A percentile compares a stretch with the other conserved stretches of the same genome.
Conservation (phyloP, 805 yeast genomes). For the Saturnispora sekii region DNA sequence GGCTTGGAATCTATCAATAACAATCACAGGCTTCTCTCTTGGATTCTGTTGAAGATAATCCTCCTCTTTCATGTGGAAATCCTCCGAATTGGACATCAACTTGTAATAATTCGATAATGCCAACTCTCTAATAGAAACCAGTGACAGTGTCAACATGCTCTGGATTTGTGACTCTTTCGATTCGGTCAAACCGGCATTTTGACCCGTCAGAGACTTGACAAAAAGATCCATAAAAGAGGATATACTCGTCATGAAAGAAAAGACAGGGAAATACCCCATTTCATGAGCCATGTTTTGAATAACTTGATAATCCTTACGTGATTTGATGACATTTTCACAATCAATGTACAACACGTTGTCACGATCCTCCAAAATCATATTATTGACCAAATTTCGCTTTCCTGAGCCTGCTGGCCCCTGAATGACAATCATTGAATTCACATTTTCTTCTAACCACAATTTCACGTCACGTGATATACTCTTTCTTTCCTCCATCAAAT, state of each 20-base stretch:
- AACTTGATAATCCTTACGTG: slow-evolving; percentile 64
- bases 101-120: slow-evolving; percentile 36
- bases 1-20: slow-evolving; percentile 60
- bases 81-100: slow-evolving; percentile 19
- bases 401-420: slow-evolving; percentile 97
- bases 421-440: slow-evolving; percentile 81
- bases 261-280: slow-evolving; percentile 87
- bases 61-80: slow-evolving; percentile 47
- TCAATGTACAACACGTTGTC: slow-evolving; percentile 60
- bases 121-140: slow-evolving; percentile 64
- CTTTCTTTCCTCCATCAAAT: slow-evolving; percentile 58
- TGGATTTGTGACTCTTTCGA: slow-evolving; percentile 72
- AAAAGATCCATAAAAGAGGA: slow-evolving; percentile 75
- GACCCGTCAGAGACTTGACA: slow-evolving; percentile 87
- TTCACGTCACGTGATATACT: slow-evolving; percentile 59
- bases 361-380: slow-evolving; percentile 52
- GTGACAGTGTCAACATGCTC: slow-evolving; percentile 63
- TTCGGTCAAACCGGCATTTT: slow-evolving; percentile 83
- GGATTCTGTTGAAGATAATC: slow-evolving; percentile 81
- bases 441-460: slow-evolving; percentile 79
- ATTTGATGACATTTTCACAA: slow-evolving; percentile 65
- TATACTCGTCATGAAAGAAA: slow-evolving; percentile 82
- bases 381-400: slow-evolving; percentile 66
- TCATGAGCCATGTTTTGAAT: slow-evolving; percentile 61
- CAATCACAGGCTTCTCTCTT: slow-evolving; percentile 74